Evolutionary conservation across 805 yeast species (phyloP).

Genomic region (Kazachstania viticola): DNA sequence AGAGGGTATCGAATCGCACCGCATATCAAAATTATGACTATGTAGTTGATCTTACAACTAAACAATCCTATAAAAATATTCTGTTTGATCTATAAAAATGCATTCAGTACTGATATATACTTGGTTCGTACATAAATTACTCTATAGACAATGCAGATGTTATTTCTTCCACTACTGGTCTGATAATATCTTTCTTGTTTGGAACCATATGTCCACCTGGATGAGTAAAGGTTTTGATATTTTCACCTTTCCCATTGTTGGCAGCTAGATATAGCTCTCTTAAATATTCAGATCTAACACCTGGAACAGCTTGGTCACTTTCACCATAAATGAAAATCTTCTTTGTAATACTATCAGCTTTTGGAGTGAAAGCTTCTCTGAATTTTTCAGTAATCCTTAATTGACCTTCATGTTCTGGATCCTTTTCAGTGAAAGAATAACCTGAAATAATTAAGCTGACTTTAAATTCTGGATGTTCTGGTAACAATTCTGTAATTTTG

Average conservation of each 20-base stretch:
- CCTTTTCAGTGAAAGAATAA: slow-evolving; percentile 35
- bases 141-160: slow-evolving; percentile 9
- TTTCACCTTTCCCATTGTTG: slow-evolving; percentile 16
- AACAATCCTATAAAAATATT: too few species aligned
- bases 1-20: too few species aligned
- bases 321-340: slow-evolving; percentile 79
- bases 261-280: slow-evolving; percentile 34
- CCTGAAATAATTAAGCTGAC: slow-evolving; percentile 75
- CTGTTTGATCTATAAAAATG: too few species aligned
- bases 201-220: slow-evolving; percentile 98
- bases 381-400: slow-evolving; percentile 30
- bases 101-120: too few species aligned
- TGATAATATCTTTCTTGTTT: slow-evolving; percentile 51
- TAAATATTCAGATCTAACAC: slow-evolving; percentile 53
- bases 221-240: slow-evolving; percentile 48
- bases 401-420: slow-evolving; percentile 22
- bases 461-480: slow-evolving; percentile 38
- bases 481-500: slow-evolving; percentile 43
- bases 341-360: slow-evolving; percentile 25
- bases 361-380: slow-evolving; percentile 24
- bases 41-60: too few species aligned
- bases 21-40: too few species aligned
- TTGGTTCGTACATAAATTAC: too few species aligned
- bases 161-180: slow-evolving; percentile 32
- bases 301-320: slow-evolving; percentile 74